A percentile compares a stretch with the other conserved stretches of the same genome.
These are phyloP conservation scores for Periconia sp. DNA, from an alignment of 2,329 filamentous ascomycete species.

Conservation along the genomic window DNA sequence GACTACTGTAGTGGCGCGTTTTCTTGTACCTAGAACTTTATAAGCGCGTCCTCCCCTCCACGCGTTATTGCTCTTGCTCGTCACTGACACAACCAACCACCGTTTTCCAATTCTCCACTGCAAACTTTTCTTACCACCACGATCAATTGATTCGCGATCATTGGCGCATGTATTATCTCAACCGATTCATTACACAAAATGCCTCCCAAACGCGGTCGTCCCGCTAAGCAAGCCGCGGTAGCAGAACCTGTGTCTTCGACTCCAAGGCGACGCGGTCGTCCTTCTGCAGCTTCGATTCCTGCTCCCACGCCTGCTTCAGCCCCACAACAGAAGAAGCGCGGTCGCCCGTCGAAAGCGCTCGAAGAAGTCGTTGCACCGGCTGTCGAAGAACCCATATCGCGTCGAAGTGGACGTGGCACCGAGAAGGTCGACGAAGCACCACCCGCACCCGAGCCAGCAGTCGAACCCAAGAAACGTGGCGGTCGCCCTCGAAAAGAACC, in stretches of 20 bases:
- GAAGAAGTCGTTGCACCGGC: slow-evolving; percentile 3
- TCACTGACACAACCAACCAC: too few relatives aligned
- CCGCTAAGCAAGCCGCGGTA: slow-evolving; percentile 9
- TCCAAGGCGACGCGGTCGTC: slow-evolving; percentile 25
- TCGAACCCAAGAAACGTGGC: slow-evolving; percentile 13
- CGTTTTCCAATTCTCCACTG: too few relatives aligned
- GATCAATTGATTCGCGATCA: neutral
- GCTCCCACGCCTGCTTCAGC: neutral
- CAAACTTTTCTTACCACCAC: neutral
- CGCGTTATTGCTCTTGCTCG: too few relatives aligned
- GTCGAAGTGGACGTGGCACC: slow-evolving; percentile 13
- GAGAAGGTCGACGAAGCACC: slow-evolving; percentile 4
- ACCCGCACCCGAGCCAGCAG: slow-evolving; percentile 1
- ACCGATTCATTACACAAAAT: slow-evolving; percentile 3
- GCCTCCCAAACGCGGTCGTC: slow-evolving; percentile 14
- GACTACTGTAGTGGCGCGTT: too few relatives aligned
- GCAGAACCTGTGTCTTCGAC: slow-evolving; percentile 1
- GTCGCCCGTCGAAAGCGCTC: slow-evolving; percentile 17
- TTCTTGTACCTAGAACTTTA: too few relatives aligned
- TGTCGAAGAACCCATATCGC: slow-evolving; percentile 11
- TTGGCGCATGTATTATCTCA: neutral
- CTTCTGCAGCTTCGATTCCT: slow-evolving; percentile 6
- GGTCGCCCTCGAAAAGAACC: slow-evolving; percentile 10
- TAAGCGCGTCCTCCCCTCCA: too few relatives aligned
- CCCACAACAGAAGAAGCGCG: slow-evolving; percentile 21